A percentile compares a stretch with the other conserved stretches of the same genome.
Evolutionary conservation across 371 early-diverging fungal genomes (phyloP).

Genomic region (Nematocida displodere): DNA sequence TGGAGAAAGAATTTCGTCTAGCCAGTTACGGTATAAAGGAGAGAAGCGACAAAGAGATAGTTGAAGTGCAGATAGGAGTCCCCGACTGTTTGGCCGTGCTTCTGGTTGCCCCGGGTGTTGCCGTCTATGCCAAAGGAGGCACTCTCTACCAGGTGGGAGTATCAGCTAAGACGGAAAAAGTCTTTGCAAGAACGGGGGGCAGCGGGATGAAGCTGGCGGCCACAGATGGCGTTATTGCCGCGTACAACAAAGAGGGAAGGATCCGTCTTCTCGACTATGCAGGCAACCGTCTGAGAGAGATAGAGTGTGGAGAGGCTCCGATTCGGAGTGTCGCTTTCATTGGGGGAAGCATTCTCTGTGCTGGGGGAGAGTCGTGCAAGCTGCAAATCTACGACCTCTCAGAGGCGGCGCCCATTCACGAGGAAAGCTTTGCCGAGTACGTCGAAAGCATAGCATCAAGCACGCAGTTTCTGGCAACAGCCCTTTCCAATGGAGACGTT

Average conservation of each 20-base stretch:
- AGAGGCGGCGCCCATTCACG: not conserved
- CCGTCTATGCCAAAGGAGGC: conserved; percentile 1
- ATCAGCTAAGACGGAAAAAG: conserved; percentile 15
- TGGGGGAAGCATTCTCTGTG: not conserved
- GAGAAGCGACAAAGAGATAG: not conserved
- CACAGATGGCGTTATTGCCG: conserved; percentile 9
- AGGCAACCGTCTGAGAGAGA: conserved; percentile 8
- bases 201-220: not conserved
- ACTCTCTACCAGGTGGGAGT: not conserved
- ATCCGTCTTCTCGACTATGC: conserved; percentile 13
- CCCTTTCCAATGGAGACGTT: conserved; percentile 37
- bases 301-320: conserved; percentile 2
- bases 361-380: conserved; percentile 33
- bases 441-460: conserved; percentile 19
- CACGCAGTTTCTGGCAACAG: conserved; percentile 7
- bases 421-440: conserved; percentile 29
- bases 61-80: not conserved
- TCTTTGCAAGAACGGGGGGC: not conserved
- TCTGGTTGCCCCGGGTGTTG: not conserved
- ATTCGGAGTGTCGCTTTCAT: conserved; percentile 9
- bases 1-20: conserved; percentile 42
- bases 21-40: conserved; percentile 36
- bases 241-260: conserved; percentile 29
- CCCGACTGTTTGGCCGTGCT: conserved; percentile 5
- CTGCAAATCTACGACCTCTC: conserved; percentile 14